These are phyloP conservation scores for Amanita pseudoporphyria DNA, from an alignment of 768 basidiomycete genomes.

Conservation along the genomic window DNA sequence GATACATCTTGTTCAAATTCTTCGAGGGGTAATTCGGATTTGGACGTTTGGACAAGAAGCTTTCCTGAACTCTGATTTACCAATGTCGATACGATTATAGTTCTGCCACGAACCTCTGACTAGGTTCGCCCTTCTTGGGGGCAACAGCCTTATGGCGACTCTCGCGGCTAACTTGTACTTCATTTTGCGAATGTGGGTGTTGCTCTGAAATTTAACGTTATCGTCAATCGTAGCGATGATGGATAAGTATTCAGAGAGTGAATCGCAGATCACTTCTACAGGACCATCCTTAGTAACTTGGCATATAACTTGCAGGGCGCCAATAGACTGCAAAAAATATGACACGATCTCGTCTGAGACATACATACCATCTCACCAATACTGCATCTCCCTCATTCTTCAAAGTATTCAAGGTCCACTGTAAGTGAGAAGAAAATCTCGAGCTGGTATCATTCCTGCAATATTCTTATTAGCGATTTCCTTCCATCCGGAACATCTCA, in stretches of 20 bases:
- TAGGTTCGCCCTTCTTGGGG: conserved; percentile 21
- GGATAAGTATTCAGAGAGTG: conserved; percentile 33
- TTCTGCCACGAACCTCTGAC: neutral
- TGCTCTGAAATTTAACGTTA: conserved; percentile 32
- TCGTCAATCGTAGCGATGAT: conserved; percentile 34
- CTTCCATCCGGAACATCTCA: conserved; percentile 10
- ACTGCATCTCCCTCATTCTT: conserved; percentile 34
- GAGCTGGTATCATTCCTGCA: conserved; percentile 49
- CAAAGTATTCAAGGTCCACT: conserved; percentile 32
- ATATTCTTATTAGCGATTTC: neutral
- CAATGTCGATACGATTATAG: neutral
- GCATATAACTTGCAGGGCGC: conserved; percentile 57
- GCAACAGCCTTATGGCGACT: conserved; percentile 51
- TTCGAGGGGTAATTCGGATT: conserved; percentile 8
- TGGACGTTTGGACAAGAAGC: neutral
- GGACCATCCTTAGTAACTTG: conserved; percentile 61
- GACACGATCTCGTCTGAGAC: neutral
- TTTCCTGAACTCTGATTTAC: neutral
- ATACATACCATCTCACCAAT: conserved; percentile 28
- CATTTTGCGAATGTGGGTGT: conserved; percentile 62
- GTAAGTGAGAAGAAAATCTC: conserved; percentile 43
- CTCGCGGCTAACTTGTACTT: conserved; percentile 61
- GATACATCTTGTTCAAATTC: conserved; percentile 57
- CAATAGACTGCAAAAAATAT: conserved; percentile 42
- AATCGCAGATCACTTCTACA: conserved; percentile 36